These are phyloP conservation scores for Neurospora discreta DNA, from an alignment of 495 filamentous ascomycete genomes.

Conservation along the genomic window DNA sequence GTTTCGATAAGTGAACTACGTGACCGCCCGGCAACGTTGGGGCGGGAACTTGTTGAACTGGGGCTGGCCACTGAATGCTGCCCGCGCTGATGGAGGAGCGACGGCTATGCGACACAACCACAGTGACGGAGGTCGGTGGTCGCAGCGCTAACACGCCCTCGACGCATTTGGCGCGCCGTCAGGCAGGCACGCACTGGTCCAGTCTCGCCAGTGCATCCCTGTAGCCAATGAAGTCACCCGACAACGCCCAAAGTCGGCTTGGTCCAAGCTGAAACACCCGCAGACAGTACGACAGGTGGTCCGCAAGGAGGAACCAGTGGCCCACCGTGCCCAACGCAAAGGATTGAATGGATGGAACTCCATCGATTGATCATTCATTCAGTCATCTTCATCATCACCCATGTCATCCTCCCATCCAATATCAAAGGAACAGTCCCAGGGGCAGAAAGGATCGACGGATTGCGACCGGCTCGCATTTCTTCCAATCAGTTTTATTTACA, in stretches of 20 bases:
- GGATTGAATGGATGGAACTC: background rate
- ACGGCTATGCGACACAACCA: constrained; percentile 8
- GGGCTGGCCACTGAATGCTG: constrained; percentile 6
- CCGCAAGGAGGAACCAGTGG: background rate
- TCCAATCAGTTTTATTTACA: background rate
- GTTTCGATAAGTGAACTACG: background rate
- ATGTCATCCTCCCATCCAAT: background rate
- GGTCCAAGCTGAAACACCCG: background rate
- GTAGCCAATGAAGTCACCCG: background rate
- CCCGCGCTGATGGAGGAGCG: constrained; percentile 16
- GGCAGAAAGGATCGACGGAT: background rate
- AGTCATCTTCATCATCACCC: background rate
- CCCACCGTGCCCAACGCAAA: background rate
- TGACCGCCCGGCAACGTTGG: background rate
- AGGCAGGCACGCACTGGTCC: constrained; percentile 13
- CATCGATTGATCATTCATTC: background rate
- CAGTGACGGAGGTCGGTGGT: background rate
- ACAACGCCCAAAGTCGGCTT: background rate
- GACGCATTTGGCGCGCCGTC: constrained; percentile 1
- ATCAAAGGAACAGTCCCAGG: background rate
- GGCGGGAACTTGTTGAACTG: constrained; percentile 6
- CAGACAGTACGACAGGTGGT: background rate
- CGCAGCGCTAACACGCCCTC: background rate
- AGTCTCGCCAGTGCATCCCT: background rate
- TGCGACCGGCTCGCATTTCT: background rate